Percentiles rank a stretch among this genome's conserved stretches.
These are phyloP conservation scores for Trichaptum fuscoviolaceum DNA, from an alignment of 768 basidiomycete genomes.

Conservation along the genomic window DNA sequence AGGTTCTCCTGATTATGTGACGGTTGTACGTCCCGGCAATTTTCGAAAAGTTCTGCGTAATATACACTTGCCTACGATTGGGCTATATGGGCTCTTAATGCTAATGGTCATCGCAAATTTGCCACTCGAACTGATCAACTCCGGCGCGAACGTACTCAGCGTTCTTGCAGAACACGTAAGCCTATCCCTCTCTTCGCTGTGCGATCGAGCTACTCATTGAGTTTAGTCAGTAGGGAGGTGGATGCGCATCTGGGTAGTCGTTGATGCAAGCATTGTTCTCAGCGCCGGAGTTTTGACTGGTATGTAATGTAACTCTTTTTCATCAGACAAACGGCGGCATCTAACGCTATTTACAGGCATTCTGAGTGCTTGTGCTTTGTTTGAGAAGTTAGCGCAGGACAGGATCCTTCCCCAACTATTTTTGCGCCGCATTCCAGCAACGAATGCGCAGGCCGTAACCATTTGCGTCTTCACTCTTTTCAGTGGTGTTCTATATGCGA, in stretches of 20 bases:
- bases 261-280: conserved; percentile 67
- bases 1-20: conserved; percentile 63
- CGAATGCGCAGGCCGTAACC: conserved; percentile 48
- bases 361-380: conserved; percentile 51
- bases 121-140: conserved; percentile 42
- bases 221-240: conserved; percentile 51
- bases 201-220: conserved; percentile 5
- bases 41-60: conserved; percentile 62
- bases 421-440: conserved; percentile 40
- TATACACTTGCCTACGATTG: conserved; percentile 53
- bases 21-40: conserved; percentile 49
- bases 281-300: conserved; percentile 71
- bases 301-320: conserved; percentile 18
- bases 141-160: conserved; percentile 58
- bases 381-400: conserved; percentile 54
- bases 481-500: conserved; percentile 50
- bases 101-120: conserved; percentile 54
- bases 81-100: conserved; percentile 53
- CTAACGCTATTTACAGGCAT: conserved; percentile 35
- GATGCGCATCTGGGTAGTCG: conserved; percentile 56
- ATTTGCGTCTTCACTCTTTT: conserved; percentile 46
- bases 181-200: conserved; percentile 2
- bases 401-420: conserved; percentile 54
- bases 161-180: conserved; percentile 54
- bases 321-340: conserved; percentile 4